Base-by-base conservation (phyloP, 345 rosid genomes). In the Salix purpurea region DNA sequence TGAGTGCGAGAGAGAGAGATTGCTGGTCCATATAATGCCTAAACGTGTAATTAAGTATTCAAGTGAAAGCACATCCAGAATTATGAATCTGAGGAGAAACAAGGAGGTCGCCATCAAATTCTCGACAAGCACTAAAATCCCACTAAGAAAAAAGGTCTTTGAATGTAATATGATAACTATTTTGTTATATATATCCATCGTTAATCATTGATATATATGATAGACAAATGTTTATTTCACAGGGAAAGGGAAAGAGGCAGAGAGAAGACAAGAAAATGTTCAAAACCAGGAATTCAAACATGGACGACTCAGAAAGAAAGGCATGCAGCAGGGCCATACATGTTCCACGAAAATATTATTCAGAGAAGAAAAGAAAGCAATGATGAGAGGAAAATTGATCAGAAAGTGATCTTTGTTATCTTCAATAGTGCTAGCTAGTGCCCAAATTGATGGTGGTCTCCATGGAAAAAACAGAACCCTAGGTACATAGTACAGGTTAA, bases 1-100 rank as follows among this genome's bases (percentile, higher is more conserved):
- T 72, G 30, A n/a, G 7, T 15, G 7, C 23, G 37, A 3, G 19
- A 5, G 61, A 46, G 30, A 44, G 21, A 50, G 62, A 21, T 15
- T 8, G 64, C 30, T 21, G 19, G n/a, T 36, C 69, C 77, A 78
- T 73, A 56, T 78, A 78, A 72, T 78, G 77, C 81, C 81, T 36
- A 67, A 67, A 78, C 67, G 10, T 58, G 62, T 64, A 66, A 66
- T 36, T 74, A 74, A 65, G 9, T 65, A 62, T 61, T 73, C 60
- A 72, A 23, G 37, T 23, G n/a, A 73, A 14, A 37, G 62, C 69
- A 67, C 3, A 42, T 13, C 15, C 10, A 69, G 28, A 58, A 16
- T 56, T 37, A 24, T 24, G 23, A 39, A 40, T 8, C 1, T 28
- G 39, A 23, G 21, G 48, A 34, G 50, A 48, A 30, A 71, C 32